A percentile compares a stretch with the other conserved stretches of the same genome.
Evolutionary conservation across 2,329 filamentous ascomycete species (phyloP).

Genomic region (Knufia fluminis): DNA sequence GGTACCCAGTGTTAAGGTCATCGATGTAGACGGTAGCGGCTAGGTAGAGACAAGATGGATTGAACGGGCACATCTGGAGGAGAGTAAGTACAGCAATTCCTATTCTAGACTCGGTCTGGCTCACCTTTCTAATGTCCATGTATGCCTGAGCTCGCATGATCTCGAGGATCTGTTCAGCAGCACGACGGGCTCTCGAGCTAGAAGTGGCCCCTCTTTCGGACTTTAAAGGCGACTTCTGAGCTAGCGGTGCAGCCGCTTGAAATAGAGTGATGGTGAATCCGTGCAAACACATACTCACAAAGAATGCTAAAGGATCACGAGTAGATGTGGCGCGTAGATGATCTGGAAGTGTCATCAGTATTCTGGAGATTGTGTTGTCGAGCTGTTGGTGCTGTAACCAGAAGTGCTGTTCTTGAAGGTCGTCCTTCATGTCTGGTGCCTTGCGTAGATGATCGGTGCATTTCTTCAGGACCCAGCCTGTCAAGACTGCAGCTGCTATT

Average conservation of each 20-base stretch:
- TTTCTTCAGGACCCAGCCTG: neutral
- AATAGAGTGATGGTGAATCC: neutral
- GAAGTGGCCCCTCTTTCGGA: neutral
- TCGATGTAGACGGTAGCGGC: neutral
- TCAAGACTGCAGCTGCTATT: neutral
- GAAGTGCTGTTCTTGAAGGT: neutral
- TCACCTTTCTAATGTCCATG: neutral
- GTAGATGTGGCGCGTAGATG: neutral
- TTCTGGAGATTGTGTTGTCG: neutral
- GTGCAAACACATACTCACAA: neutral
- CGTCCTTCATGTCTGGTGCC: neutral
- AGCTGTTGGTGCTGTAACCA: neutral
- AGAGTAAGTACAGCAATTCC: neutral
- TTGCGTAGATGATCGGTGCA: neutral
- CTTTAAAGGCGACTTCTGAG: neutral
- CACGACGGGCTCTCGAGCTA: neutral
- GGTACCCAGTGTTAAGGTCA: neutral
- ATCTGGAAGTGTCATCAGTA: neutral
- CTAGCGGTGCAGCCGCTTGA: neutral
- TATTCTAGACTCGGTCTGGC: too few species aligned
- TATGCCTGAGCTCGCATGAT: neutral
- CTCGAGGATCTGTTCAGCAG: neutral
- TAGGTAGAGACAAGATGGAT: neutral
- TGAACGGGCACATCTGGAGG: neutral
- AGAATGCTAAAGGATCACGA: neutral